Percentiles rank a stretch among this genome's conserved stretches.
Evolutionary conservation across 2,329 filamentous ascomycete genomes (phyloP).

Genomic region (Colletotrichum agaves): DNA sequence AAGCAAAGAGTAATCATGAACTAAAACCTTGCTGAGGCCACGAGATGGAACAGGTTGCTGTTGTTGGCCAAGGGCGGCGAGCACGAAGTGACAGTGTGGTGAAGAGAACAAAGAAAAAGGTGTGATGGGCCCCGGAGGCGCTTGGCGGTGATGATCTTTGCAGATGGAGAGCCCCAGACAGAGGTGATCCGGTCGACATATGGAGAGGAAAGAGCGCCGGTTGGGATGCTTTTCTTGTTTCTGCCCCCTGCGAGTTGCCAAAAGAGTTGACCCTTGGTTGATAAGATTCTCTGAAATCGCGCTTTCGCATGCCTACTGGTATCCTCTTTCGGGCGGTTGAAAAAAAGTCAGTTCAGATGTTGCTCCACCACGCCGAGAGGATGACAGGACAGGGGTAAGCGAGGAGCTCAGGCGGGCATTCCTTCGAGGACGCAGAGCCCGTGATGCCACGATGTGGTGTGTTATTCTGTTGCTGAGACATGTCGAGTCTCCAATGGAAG

Average conservation of each 20-base stretch:
- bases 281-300: slow-evolving; percentile 14
- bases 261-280: not conserved
- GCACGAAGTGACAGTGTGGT: slow-evolving; percentile 5
- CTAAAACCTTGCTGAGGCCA: not conserved
- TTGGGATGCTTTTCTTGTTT: slow-evolving; percentile 22
- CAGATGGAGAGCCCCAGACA: slow-evolving; percentile 29
- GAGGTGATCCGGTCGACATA: slow-evolving; percentile 21
- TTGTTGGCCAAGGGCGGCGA: not conserved
- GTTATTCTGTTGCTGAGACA: slow-evolving; percentile 23
- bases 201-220: not conserved
- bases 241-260: slow-evolving; percentile 9
- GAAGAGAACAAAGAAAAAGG: not conserved
- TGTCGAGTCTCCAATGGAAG: slow-evolving; percentile 28
- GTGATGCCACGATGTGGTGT: slow-evolving; percentile 34
- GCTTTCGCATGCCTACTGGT: not conserved
- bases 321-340: slow-evolving; percentile 16
- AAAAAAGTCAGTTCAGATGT: slow-evolving; percentile 10
- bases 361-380: slow-evolving; percentile 18
- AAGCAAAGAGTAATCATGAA: not conserved
- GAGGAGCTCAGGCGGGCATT: slow-evolving; percentile 13
- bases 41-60: not conserved
- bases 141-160: slow-evolving; percentile 36
- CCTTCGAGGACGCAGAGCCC: slow-evolving; percentile 19
- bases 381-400: slow-evolving; percentile 34
- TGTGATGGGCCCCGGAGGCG: slow-evolving; percentile 26